A percentile compares a stretch with the other conserved stretches of the same genome.
Evolutionary conservation across 768 basidiomycete species (phyloP).

Genomic region (Xerocomellus dryophilus): DNA sequence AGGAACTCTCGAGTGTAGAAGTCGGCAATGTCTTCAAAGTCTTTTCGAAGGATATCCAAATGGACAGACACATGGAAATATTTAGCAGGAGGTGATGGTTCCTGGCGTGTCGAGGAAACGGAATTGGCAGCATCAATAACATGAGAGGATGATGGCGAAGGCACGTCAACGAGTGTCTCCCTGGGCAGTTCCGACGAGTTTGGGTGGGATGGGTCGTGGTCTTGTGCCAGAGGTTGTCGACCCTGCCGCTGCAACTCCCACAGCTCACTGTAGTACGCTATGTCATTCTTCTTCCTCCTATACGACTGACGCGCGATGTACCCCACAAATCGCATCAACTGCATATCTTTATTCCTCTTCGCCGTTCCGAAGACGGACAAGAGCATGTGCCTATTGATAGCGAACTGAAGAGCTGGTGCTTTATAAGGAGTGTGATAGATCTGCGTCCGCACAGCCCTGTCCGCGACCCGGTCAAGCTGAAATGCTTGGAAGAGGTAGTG

Average conservation of each 20-base stretch:
- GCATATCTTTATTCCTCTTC: slow-evolving; percentile 57
- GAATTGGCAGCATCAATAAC: slow-evolving; percentile 4
- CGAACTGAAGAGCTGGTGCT: slow-evolving; percentile 49
- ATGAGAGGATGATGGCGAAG: background rate
- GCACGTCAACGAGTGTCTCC: background rate
- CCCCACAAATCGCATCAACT: slow-evolving; percentile 58
- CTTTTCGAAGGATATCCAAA: slow-evolving; percentile 52
- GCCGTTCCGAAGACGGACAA: slow-evolving; percentile 56
- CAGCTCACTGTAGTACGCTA: slow-evolving; percentile 41
- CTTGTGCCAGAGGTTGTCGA: slow-evolving; percentile 21
- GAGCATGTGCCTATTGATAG: slow-evolving; percentile 54
- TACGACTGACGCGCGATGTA: slow-evolving; percentile 46
- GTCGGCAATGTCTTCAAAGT: slow-evolving; percentile 46
- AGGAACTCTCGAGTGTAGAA: slow-evolving; percentile 40
- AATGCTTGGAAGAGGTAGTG: slow-evolving; percentile 64
- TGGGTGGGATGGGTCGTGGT: slow-evolving; percentile 19
- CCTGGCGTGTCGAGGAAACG: slow-evolving; percentile 29
- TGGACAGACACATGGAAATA: slow-evolving; percentile 54
- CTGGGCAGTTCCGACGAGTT: background rate
- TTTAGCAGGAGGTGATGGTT: slow-evolving; percentile 22
- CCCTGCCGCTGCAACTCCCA: slow-evolving; percentile 27
- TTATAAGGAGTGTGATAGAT: slow-evolving; percentile 30
- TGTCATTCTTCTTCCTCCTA: slow-evolving; percentile 46
- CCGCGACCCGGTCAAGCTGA: slow-evolving; percentile 38
- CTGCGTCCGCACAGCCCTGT: slow-evolving; percentile 34